Evolutionary conservation across 2,329 filamentous ascomycete species (phyloP).

Genomic region (Clathrospora elynae): DNA sequence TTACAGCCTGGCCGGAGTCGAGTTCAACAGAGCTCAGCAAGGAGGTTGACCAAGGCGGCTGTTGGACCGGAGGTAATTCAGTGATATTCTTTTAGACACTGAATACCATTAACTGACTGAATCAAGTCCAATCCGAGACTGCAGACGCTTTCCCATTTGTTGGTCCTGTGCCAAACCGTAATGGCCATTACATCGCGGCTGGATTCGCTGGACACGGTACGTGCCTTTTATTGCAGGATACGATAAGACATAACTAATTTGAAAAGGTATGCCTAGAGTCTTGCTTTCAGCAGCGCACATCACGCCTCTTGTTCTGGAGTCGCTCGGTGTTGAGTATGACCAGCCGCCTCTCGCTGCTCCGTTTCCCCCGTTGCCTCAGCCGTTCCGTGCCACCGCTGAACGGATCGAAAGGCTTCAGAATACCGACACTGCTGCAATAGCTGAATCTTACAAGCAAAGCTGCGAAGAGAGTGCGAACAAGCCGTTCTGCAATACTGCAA

Average conservation of each 20-base stretch:
- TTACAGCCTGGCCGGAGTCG: constrained; percentile 6
- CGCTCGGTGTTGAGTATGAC: constrained; percentile 9
- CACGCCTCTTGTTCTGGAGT: constrained; percentile 13
- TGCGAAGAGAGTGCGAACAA: constrained; percentile 13
- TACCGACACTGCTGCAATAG: constrained; percentile 2
- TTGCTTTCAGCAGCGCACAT: constrained; percentile 13
- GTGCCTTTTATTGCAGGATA: not conserved
- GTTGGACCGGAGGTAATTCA: constrained; percentile 16
- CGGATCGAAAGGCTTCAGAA: constrained; percentile 12
- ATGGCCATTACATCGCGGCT: constrained; percentile 12
- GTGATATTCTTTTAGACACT: not conserved
- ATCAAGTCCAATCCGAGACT: constrained; percentile 5
- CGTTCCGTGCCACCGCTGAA: constrained; percentile 11
- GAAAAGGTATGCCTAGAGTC: constrained; percentile 12
- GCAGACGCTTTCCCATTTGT: constrained; percentile 17
- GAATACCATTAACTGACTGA: not conserved
- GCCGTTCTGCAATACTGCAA: constrained; percentile 12
- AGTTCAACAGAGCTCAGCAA: constrained; percentile 8
- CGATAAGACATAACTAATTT: not conserved
- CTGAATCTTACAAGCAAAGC: not conserved
- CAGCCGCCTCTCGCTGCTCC: constrained; percentile 7
- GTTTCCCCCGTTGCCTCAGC: constrained; percentile 12
- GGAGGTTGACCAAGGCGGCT: constrained; percentile 9
- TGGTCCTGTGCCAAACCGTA: constrained; percentile 8
- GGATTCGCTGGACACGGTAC: constrained; percentile 18